phyloP scores from a whole-genome alignment of 331 rosid species.

The Pyracantha coccinea region DNA sequence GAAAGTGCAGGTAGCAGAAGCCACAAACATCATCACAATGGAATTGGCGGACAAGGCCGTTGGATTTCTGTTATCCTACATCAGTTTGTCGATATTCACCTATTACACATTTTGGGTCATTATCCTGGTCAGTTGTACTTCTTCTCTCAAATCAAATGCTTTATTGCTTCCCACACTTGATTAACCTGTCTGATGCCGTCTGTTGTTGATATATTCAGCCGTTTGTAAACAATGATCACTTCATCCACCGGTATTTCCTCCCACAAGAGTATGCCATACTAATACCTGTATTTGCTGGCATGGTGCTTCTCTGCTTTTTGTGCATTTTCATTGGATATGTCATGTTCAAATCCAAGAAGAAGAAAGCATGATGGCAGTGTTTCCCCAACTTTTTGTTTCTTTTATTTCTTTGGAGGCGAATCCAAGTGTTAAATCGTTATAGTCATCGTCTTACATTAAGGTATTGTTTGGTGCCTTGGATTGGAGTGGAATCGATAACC shows the following conservation, averaged over 20 bases:
- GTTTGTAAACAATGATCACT: conserved; percentile 81
- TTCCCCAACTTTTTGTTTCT: neutral
- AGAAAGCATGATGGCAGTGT: conserved; percentile 46
- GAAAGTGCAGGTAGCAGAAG: conserved; percentile 24
- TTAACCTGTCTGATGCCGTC: neutral
- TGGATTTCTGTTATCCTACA: conserved; percentile 64
- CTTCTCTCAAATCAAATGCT: neutral
- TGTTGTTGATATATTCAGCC: conserved; percentile 49
- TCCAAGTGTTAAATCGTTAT: neutral
- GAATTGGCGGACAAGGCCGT: conserved; percentile 80
- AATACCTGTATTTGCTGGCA: conserved; percentile 73
- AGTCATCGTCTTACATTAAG: neutral
- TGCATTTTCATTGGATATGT: conserved; percentile 67
- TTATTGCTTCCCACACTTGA: neutral
- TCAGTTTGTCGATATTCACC: conserved; percentile 72
- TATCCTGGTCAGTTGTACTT: conserved; percentile 57
- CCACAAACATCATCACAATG: conserved; percentile 33
- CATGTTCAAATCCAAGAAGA: conserved; percentile 91
- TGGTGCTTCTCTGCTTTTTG: conserved; percentile 65
- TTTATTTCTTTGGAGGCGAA: neutral
- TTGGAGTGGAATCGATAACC: too few species aligned
- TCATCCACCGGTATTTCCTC: conserved; percentile 70
- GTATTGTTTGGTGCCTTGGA: too few species aligned
- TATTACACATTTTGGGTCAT: conserved; percentile 91
- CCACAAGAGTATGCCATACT: conserved; percentile 89